Conservation (phyloP, 495 filamentous ascomycete species). For the Pyrenopolyporus hunteri region DNA sequence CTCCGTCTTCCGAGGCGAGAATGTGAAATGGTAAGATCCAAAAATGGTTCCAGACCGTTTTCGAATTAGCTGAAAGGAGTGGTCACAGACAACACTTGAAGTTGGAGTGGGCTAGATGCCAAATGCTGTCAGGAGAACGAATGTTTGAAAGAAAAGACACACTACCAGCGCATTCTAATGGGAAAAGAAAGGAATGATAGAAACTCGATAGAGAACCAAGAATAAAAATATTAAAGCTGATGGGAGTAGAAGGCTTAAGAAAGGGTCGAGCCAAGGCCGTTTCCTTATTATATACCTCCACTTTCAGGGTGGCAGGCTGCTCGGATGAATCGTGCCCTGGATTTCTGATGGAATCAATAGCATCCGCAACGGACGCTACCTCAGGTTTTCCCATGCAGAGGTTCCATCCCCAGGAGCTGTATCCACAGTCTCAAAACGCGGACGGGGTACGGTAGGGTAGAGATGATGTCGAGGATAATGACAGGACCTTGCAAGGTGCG, state of each 20-base stretch:
- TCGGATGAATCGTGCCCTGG: slow-evolving; percentile 39
- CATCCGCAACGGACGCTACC: slow-evolving; percentile 42
- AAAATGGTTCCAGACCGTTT: slow-evolving; percentile 59
- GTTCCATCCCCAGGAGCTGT: slow-evolving; percentile 45
- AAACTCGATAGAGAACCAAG: slow-evolving; percentile 38
- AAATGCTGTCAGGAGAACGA: slow-evolving; percentile 55
- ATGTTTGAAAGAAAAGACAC: slow-evolving; percentile 55
- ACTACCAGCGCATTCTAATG: slow-evolving; percentile 52
- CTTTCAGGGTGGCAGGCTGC: slow-evolving; percentile 40
- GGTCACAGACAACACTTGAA: slow-evolving; percentile 49
- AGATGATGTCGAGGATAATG: slow-evolving; percentile 44
- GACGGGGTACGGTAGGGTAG: slow-evolving; percentile 43
- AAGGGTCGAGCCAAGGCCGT: slow-evolving; percentile 46
- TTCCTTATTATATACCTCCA: slow-evolving; percentile 49
- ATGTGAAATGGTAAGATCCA: slow-evolving; percentile 40
- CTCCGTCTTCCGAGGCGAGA: slow-evolving; percentile 25
- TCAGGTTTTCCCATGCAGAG: slow-evolving; percentile 39
- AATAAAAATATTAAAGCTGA: slow-evolving; percentile 44
- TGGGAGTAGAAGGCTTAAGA: slow-evolving; percentile 35
- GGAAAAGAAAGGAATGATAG: slow-evolving; percentile 41
- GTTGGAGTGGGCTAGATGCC: slow-evolving; percentile 44
- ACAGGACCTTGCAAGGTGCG: slow-evolving; percentile 39
- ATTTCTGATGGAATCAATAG: slow-evolving; percentile 41
- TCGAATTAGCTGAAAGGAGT: slow-evolving; percentile 49
- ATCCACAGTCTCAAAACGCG: slow-evolving; percentile 57